phyloP scores from a whole-genome alignment of 768 basidiomycete genomes.

The Hortiboletus campestris region DNA sequence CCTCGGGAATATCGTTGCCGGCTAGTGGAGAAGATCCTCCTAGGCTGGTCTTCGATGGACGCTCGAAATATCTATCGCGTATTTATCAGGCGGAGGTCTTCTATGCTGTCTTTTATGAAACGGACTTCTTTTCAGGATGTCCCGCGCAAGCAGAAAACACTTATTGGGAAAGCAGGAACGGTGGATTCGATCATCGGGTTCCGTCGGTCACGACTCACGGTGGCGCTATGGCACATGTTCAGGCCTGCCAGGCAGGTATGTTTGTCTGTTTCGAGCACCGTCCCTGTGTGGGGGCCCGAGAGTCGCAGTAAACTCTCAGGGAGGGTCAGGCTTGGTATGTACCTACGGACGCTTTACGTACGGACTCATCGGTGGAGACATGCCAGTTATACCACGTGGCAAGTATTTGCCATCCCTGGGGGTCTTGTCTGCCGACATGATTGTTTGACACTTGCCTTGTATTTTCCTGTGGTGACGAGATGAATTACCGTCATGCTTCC shows the following conservation, averaged over 20 bases:
- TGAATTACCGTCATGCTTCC: slow-evolving; percentile 21
- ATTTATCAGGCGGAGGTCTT: slow-evolving; percentile 21
- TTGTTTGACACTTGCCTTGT: slow-evolving; percentile 21
- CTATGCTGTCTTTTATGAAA: slow-evolving; percentile 9
- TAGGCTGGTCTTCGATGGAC: slow-evolving; percentile 16
- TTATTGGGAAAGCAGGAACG: background rate
- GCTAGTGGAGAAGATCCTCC: slow-evolving; percentile 20
- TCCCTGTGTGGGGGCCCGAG: slow-evolving; percentile 6
- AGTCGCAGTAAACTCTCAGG: background rate
- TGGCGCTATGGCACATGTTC: background rate
- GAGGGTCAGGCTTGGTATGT: background rate
- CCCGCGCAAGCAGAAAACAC: background rate
- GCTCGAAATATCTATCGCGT: slow-evolving; percentile 10
- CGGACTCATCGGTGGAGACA: background rate
- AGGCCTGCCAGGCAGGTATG: background rate
- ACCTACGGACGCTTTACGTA: slow-evolving; percentile 7
- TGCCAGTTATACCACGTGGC: slow-evolving; percentile 25
- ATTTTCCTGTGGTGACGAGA: slow-evolving; percentile 31
- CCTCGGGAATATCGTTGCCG: slow-evolving; percentile 18
- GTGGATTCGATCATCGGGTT: background rate
- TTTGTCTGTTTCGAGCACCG: background rate
- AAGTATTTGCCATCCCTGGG: slow-evolving; percentile 2
- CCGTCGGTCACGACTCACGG: background rate
- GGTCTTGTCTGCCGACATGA: slow-evolving; percentile 13
- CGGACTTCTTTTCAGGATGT: slow-evolving; percentile 9